These are phyloP conservation scores for Ettlia oleoabundans DNA, from an alignment of 139 green algal genomes.

Conservation along the genomic window DNA sequence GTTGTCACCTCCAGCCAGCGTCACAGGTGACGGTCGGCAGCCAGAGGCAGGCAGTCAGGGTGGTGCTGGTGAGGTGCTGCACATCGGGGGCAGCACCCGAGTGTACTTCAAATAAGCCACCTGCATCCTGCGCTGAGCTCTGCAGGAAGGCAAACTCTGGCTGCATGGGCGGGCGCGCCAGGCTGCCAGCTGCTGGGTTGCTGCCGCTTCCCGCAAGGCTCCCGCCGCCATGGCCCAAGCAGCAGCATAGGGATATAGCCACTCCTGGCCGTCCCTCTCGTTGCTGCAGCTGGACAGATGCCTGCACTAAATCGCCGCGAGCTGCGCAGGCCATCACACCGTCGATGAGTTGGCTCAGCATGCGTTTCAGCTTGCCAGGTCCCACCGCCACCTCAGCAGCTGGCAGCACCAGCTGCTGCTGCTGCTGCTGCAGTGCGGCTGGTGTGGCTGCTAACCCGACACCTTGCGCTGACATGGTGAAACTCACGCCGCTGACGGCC, in stretches of 20 bases:
- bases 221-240: slow-evolving; percentile 9
- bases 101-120: slow-evolving; percentile 14
- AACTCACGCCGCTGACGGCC: slow-evolving; percentile 32
- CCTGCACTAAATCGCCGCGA: slow-evolving; percentile 34
- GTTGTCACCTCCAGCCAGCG: background rate
- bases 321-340: slow-evolving; percentile 32
- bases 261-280: slow-evolving; percentile 33
- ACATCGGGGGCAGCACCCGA: background rate
- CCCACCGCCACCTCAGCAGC: slow-evolving; percentile 36
- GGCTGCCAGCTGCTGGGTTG: background rate
- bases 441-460: background rate
- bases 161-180: background rate
- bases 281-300: slow-evolving; percentile 9
- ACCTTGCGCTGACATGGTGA: background rate
- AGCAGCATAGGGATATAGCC: slow-evolving; percentile 33
- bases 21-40: background rate
- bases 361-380: slow-evolving; percentile 34
- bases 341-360: slow-evolving; percentile 46
- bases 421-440: background rate
- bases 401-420: background rate
- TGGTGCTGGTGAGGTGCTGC: background rate
- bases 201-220: background rate
- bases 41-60: slow-evolving; percentile 18
- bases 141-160: slow-evolving; percentile 30
- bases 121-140: background rate